phyloP scores from a whole-genome alignment of 2,329 filamentous ascomycete species.

The Chlorencoelia australis region DNA sequence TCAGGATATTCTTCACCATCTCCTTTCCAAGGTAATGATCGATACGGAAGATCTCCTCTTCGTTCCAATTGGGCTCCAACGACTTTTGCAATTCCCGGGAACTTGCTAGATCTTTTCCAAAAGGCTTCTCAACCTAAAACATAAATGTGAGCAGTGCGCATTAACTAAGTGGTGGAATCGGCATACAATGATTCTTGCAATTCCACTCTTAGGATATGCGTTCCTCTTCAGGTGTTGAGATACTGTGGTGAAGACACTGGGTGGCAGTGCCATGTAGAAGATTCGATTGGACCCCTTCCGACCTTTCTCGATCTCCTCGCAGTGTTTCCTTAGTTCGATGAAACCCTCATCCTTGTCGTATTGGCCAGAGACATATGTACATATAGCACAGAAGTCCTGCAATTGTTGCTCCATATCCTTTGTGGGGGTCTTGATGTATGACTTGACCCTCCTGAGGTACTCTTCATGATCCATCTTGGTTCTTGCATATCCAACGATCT shows the following conservation, averaged over 20 bases:
- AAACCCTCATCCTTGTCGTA: slow-evolving; percentile 98
- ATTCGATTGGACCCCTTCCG: slow-evolving; percentile 79
- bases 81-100: slow-evolving; percentile 92
- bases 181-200: slow-evolving; percentile 88
- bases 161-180: background rate
- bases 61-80: slow-evolving; percentile 93
- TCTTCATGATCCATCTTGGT: slow-evolving; percentile 99
- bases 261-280: slow-evolving; percentile 98
- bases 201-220: slow-evolving; percentile 86
- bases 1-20: slow-evolving; percentile 99
- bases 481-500: slow-evolving; percentile 95
- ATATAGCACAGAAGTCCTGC: slow-evolving; percentile 76
- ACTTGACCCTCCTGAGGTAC: slow-evolving; percentile 87
- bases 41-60: slow-evolving; percentile 98
- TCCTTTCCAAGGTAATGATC: slow-evolving; percentile 99
- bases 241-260: slow-evolving; percentile 95
- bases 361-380: slow-evolving; percentile 92
- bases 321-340: slow-evolving; percentile 70
- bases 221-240: slow-evolving; percentile 95
- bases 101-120: slow-evolving; percentile 91
- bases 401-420: slow-evolving; percentile 96
- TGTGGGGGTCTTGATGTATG: slow-evolving; percentile 97
- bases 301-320: slow-evolving; percentile 75
- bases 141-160: slow-evolving; percentile 12
- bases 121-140: slow-evolving; percentile 89